Evolutionary conservation across 176 grass and related monocot species (phyloP).

Genomic region (Triticum monococcum): DNA sequence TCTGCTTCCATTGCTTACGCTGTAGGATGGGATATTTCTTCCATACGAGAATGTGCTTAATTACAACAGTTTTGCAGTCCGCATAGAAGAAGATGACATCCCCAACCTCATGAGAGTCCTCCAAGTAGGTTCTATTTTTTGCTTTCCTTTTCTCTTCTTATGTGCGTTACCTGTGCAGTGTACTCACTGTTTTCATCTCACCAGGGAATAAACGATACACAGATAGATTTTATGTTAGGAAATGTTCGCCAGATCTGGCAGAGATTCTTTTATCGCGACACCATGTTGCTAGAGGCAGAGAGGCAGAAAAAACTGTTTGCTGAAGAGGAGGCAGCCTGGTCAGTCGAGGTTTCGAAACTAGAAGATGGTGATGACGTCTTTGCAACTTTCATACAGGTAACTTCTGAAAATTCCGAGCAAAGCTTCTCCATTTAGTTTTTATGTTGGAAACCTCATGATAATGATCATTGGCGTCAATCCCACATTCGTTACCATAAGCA

Average conservation of each 20-base stretch:
- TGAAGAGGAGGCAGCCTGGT: slow-evolving; percentile 76
- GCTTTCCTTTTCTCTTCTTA: background rate
- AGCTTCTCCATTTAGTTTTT: background rate
- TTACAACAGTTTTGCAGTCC: slow-evolving; percentile 79
- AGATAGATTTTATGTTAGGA: slow-evolving; percentile 84
- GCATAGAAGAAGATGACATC: slow-evolving; percentile 87
- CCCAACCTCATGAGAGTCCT: slow-evolving; percentile 71
- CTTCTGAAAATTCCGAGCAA: background rate
- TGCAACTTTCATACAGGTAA: slow-evolving; percentile 92
- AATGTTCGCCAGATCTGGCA: slow-evolving; percentile 84
- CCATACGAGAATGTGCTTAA: slow-evolving; percentile 92
- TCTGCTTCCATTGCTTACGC: slow-evolving; percentile 23
- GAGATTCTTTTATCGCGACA: slow-evolving; percentile 86
- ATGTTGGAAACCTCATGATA: background rate
- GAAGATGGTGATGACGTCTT: slow-evolving; percentile 72
- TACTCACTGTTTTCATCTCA: slow-evolving; percentile 28
- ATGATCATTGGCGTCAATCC: background rate
- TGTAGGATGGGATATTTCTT: slow-evolving; percentile 90
- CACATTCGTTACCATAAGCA: background rate
- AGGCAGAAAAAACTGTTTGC: slow-evolving; percentile 70
- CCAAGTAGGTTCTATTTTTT: slow-evolving; percentile 35
- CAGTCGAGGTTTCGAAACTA: slow-evolving; percentile 82
- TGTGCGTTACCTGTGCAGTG: background rate
- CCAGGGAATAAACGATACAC: slow-evolving; percentile 71
- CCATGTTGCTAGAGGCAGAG: slow-evolving; percentile 80